phyloP scores from a whole-genome alignment of 495 filamentous ascomycete genomes.

The Neurospora pannonica region DNA sequence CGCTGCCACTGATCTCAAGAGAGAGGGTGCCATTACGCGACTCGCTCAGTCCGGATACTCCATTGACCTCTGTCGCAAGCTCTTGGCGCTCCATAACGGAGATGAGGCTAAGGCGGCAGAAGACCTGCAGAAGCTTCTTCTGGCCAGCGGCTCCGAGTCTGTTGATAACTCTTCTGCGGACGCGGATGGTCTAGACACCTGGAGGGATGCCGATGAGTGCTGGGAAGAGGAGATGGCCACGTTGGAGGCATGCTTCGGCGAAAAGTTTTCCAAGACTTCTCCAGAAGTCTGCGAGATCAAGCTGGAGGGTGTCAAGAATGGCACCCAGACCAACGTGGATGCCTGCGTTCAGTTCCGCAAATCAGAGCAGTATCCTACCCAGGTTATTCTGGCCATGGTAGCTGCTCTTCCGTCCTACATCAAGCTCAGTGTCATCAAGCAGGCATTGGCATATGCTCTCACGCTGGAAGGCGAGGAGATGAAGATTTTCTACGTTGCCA shows the following conservation, averaged over 20 bases:
- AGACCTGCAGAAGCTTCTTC: constrained; percentile 60
- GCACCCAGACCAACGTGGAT: constrained; percentile 31
- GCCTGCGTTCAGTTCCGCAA: constrained; percentile 42
- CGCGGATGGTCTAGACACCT: constrained; percentile 26
- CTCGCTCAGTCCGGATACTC: constrained; percentile 77
- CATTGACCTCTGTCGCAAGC: constrained; percentile 65
- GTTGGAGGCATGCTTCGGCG: constrained; percentile 69
- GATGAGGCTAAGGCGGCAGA: constrained; percentile 77
- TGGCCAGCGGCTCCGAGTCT: constrained; percentile 30
- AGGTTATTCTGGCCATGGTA: constrained; percentile 64
- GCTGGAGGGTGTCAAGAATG: constrained; percentile 36
- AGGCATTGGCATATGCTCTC: constrained; percentile 57
- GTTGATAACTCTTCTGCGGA: not conserved
- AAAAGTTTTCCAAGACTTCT: constrained; percentile 49
- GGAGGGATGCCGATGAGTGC: constrained; percentile 39
- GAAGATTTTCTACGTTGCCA: constrained; percentile 73
- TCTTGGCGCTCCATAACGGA: constrained; percentile 54
- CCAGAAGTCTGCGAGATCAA: constrained; percentile 55
- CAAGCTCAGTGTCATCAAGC: constrained; percentile 76
- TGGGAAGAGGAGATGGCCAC: constrained; percentile 82
- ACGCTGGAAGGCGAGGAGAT: constrained; percentile 71
- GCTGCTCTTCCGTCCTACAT: constrained; percentile 81
- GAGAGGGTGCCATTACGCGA: constrained; percentile 72
- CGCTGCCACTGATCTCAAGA: constrained; percentile 65
- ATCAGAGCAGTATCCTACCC: constrained; percentile 58